phyloP scores from a whole-genome alignment of 306 rosid genomes.

The Neltuma alba region DNA sequence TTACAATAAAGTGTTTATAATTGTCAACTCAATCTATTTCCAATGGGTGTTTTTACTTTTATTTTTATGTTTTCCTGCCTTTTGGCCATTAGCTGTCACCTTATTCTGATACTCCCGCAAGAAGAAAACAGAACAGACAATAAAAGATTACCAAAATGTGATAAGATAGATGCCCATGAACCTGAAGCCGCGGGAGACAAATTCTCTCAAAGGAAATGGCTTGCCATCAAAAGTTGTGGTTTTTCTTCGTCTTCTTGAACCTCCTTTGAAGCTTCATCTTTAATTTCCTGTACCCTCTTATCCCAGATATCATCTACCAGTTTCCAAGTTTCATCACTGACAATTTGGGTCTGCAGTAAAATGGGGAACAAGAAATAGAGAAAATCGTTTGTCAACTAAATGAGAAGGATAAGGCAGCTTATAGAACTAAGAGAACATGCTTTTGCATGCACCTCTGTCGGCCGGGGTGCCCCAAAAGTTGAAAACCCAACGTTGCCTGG shows the following conservation, averaged over 20 bases:
- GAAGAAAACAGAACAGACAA: not conserved
- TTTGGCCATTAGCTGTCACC: conserved; percentile 6
- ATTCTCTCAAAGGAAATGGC: conserved; percentile 80
- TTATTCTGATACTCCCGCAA: conserved; percentile 19
- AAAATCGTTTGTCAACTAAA: conserved; percentile 20
- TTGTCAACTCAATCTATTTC: conserved; percentile 15
- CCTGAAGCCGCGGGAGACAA: conserved; percentile 28
- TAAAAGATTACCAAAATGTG: not conserved
- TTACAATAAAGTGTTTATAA: not conserved
- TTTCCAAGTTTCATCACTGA: conserved; percentile 94
- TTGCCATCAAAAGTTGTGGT: conserved; percentile 90
- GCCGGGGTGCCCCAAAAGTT: conserved; percentile 93
- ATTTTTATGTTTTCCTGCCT: not conserved
- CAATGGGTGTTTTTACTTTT: not conserved
- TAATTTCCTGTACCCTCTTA: conserved; percentile 70
- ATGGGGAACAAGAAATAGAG: not conserved
- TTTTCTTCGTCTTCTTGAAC: conserved; percentile 80
- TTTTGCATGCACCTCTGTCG: conserved; percentile 69
- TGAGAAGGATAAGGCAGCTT: conserved; percentile 27
- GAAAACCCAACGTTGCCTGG: conserved; percentile 90
- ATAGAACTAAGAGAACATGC: conserved; percentile 22
- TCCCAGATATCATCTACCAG: conserved; percentile 90
- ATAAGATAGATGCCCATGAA: conserved; percentile 28
- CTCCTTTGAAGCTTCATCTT: conserved; percentile 63
- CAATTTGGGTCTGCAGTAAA: conserved; percentile 71